Evolutionary conservation across 495 filamentous ascomycete genomes (phyloP).

Genomic region (Aspergillus taichungensis): DNA sequence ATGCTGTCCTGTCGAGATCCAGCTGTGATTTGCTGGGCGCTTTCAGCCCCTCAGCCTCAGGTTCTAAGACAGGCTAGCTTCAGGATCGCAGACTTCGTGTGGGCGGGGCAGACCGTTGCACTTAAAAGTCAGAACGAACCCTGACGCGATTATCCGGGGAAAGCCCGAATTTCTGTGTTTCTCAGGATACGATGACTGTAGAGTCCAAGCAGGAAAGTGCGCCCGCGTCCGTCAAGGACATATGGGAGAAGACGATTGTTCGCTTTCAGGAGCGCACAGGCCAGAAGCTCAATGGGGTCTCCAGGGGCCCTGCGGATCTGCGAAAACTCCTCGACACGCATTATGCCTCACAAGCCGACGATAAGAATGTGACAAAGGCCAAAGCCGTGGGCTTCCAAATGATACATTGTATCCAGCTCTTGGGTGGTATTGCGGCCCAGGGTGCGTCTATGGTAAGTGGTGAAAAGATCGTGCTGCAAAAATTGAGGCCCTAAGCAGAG

Average conservation of each 20-base stretch:
- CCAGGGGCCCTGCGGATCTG: constrained; percentile 2
- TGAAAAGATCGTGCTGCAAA: neutral
- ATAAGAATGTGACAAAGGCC: constrained; percentile 1
- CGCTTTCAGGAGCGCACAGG: constrained; percentile 6
- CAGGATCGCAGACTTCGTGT: too few species aligned
- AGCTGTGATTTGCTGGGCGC: too few species aligned
- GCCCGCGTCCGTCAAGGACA: constrained; percentile 6
- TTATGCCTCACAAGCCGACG: constrained; percentile 2
- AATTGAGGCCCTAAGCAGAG: neutral
- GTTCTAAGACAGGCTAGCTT: too few species aligned
- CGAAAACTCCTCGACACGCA: constrained; percentile 4
- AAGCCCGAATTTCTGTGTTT: too few species aligned
- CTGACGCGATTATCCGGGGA: too few species aligned
- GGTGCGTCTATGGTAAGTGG: constrained; percentile 12
- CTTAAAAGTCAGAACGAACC: too few species aligned
- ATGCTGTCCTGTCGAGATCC: too few species aligned
- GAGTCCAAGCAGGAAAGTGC: neutral
- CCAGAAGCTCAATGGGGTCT: constrained; percentile 1
- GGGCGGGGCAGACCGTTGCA: too few species aligned
- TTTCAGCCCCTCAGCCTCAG: too few species aligned
- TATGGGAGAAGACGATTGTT: constrained; percentile 6
- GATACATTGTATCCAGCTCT: constrained; percentile 14
- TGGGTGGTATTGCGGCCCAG: constrained; percentile 14
- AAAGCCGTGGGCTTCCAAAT: constrained; percentile 10
- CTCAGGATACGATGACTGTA: neutral